Evolutionary conservation across 768 basidiomycete genomes (phyloP), one percentile per base, ranked within the genome.

Genomic region (Panus rudis): DNA sequence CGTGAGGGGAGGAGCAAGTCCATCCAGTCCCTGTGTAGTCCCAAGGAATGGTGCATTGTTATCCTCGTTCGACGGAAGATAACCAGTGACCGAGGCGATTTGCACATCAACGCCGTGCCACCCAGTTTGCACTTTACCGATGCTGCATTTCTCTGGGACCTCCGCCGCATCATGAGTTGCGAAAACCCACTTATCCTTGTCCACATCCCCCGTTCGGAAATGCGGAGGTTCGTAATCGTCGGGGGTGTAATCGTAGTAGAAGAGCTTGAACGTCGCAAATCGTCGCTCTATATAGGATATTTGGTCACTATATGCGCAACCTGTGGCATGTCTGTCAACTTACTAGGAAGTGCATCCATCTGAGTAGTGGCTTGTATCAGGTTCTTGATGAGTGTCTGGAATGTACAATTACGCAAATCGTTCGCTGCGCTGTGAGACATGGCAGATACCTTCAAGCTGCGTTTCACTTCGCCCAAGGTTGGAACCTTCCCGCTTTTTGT

Each of bases 251-350:
- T 87, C 80, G 12, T 82, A 84, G 59, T 91, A 92, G 57, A 84
- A 89, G 10, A 89, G 63, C 58, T 93, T 92, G 68, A 92, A 88
- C 17, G 83, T 87, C n/a, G 89, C 86, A 54, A 73, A 92, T 25
- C 90, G 82, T 37, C 80, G 81, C 53, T 79, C 88, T 87, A 54
- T 14, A 16, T 28, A 25, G 31, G 28, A 39, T 19, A 47, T 14
- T 22, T 39, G 42, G 41, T 35, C 4, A 41, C 25, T 49, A 17
- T 30, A 16, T 10, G 16, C 16, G 28, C 28, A 30, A 10, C 28
- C 10, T 30, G 10, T 10, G 16, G 28, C 10, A 16, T 10, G 4
- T 25, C 13, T 21, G 17, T 7, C n/a, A 6, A 64, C 78, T 37
- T 56, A 87, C 89, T 81, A 5, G 89, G 89, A 34, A 92, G 65